Conservation (phyloP, 257 asterid genomes). For the Solanum bukasovii region DNA sequence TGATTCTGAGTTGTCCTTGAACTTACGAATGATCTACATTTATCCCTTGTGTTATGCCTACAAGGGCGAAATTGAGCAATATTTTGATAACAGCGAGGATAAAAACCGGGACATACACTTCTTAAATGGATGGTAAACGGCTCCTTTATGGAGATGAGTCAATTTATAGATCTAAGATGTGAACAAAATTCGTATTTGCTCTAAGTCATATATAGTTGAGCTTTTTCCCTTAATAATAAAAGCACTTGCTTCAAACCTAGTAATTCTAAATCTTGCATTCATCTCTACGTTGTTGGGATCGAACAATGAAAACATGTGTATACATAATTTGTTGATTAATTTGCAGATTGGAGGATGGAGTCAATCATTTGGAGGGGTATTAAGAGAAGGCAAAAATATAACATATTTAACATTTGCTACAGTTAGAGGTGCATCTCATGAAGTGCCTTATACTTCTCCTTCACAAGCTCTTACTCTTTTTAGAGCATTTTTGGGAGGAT, state of each 20-base stretch:
- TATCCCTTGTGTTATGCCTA: too few relatives aligned
- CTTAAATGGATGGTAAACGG: not conserved
- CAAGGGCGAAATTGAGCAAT: not conserved
- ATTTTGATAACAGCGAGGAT: not conserved
- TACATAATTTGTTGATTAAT: not conserved
- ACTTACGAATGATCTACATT: not conserved
- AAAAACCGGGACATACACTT: too few relatives aligned
- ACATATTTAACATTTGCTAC: slow-evolving; percentile 16
- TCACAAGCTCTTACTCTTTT: slow-evolving; percentile 15
- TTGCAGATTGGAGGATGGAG: slow-evolving; percentile 14
- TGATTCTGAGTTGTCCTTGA: not conserved
- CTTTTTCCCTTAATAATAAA: not conserved
- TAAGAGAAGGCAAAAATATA: not conserved
- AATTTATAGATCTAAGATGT: too few relatives aligned
- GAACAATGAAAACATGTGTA: not conserved
- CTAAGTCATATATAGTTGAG: not conserved
- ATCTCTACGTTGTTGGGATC: not conserved
- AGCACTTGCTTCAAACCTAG: not conserved
- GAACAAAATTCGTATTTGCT: too few relatives aligned
- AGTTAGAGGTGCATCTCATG: slow-evolving; percentile 14
- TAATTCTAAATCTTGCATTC: not conserved
- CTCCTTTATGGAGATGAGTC: too few relatives aligned
- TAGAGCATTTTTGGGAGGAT: slow-evolving; percentile 3
- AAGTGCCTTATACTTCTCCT: slow-evolving; percentile 19
- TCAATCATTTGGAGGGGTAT: slow-evolving; percentile 1